Conservation (phyloP, 1,284 basidiomycete species). For the Tylopilus sp. region DNA sequence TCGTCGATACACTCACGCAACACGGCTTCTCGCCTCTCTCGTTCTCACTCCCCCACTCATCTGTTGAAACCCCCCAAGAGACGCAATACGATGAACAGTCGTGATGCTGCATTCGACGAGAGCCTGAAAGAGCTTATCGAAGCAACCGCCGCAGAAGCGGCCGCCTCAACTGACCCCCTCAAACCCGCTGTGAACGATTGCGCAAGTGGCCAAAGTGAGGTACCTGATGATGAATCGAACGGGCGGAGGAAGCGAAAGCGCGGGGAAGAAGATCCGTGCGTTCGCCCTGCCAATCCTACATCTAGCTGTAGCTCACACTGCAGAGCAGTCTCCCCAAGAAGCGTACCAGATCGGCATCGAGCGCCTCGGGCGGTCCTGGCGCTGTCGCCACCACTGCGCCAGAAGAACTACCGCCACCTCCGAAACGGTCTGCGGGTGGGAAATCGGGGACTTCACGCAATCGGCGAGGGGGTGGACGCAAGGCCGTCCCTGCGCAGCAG, state of each 20-base stretch:
- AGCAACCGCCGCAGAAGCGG: constrained; percentile 62
- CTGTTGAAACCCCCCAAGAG: constrained; percentile 67
- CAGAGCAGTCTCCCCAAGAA: constrained; percentile 51
- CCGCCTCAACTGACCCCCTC: constrained; percentile 39
- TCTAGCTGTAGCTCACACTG: constrained; percentile 16
- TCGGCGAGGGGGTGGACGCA: constrained; percentile 38
- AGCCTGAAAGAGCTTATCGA: constrained; percentile 70
- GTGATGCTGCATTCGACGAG: constrained; percentile 92
- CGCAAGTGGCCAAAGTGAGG: constrained; percentile 38
- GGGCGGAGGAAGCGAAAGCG: constrained; percentile 71
- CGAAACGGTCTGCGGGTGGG: constrained; percentile 26
- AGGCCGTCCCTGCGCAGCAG: constrained; percentile 21
- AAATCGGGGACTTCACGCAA: constrained; percentile 37
- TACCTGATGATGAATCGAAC: constrained; percentile 42
- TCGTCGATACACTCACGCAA: constrained; percentile 56
- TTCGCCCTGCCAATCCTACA: constrained; percentile 17
- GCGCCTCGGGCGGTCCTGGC: constrained; percentile 52
- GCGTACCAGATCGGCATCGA: constrained; percentile 66
- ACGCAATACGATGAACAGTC: constrained; percentile 94
- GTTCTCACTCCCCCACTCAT: constrained; percentile 67
- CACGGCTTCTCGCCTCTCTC: constrained; percentile 55
- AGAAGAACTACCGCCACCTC: constrained; percentile 40
- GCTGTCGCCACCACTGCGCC: constrained; percentile 35
- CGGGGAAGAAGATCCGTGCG: constrained; percentile 64
- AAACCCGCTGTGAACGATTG: constrained; percentile 25